Evolutionary conservation across 805 yeast species (phyloP), one percentile per base, ranked within the genome.

Genomic region (Ogataea sp.): DNA sequence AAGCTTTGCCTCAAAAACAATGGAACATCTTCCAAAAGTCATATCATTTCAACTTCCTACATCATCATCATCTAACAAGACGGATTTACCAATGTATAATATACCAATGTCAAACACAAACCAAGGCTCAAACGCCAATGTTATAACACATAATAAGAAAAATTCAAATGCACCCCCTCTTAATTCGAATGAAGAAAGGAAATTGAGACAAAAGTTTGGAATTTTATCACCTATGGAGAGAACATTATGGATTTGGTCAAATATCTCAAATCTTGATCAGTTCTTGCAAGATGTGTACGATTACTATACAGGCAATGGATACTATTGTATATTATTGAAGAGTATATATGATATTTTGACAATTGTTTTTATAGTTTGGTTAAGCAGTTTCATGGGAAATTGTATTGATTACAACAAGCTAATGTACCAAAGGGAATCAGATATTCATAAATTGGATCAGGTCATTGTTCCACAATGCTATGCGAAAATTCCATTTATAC

Each of bases 211-310:
- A 20, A 49, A 52, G 30, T 42, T 70, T 7, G 71, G 73, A 7
- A 64, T 70, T 1, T 52, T 78, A 21, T 74, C 78, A 37, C 75
- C 84, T 1, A 67, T 67, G 43, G 96, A 89, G 53, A 65, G 87
- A 36, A 95, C 97, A 0, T 65, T 84, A 15, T 93, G 97, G 87
- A 72, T 86, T 43, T 93, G 98, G 97, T 95, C 97, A 1, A 93
- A 93, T 52, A 86, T 93, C 20, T 86, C 84, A 48, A 93, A 93
- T 58, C 70, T 93, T 57, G 99, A 93, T 62, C 73, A 77, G 34
- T 93, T 90, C 51, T 65, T 93, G 16, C 78, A 77, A 39, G 95
- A 90, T 49, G 74, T 89, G 10, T 93, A 93, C 59, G 70, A 71
- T 37, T 93, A 88, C 55, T 93, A 84, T 56, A 64, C 82, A 21